Base-by-base conservation (phyloP, 106 monocot species). In the Dendrobium nobile region DNA sequence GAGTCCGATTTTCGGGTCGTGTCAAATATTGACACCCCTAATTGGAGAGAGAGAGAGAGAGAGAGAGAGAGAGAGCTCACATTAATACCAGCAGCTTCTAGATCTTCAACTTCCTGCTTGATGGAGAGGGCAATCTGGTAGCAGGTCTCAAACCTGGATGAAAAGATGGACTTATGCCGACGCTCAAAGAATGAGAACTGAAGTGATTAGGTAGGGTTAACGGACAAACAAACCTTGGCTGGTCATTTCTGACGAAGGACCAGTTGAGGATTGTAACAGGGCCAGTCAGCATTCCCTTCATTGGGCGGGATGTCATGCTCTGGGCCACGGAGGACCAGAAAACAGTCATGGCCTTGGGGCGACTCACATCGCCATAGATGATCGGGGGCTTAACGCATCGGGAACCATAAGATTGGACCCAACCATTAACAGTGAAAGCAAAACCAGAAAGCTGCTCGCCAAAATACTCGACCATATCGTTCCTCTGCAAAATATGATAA, bases 401-500 rank as follows among this genome's bases (percentile, higher is more conserved):
- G 40, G 83, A 83, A 27, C 83, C 83, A 58, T 83, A 83, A 44
- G 83, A 83, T 44, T 83, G 83, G 22, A 83, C 83, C 83, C 83
- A 83, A 20, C 83, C 83, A 45, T 83, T 83, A 8, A 67, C 83
- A 17, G 83, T 77, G 83, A 83, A 83, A 9, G 73, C 83, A 55
- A 83, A 83, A 9, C 83, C 83, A 31, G 61, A 67, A 20, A 83
- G 58, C 20, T 83, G 83, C 78, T 83, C 83, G 19, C 83, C 83
- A 54, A 83, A 83, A 77, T 83, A 83, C 54, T 83, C 83, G 9
- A 83, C 83, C 83, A 83, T 83, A n/a, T 83, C 83, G 42, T 83
- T 83, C 51, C 83, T 83, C 83, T 82, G 77, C 74, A 19, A 17
- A n/a, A 19, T 0, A 72, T 15, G 1, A 58, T 17, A 18, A 58